phyloP scores from a whole-genome alignment of 768 basidiomycete species.

The Lentinula guzmanii region DNA sequence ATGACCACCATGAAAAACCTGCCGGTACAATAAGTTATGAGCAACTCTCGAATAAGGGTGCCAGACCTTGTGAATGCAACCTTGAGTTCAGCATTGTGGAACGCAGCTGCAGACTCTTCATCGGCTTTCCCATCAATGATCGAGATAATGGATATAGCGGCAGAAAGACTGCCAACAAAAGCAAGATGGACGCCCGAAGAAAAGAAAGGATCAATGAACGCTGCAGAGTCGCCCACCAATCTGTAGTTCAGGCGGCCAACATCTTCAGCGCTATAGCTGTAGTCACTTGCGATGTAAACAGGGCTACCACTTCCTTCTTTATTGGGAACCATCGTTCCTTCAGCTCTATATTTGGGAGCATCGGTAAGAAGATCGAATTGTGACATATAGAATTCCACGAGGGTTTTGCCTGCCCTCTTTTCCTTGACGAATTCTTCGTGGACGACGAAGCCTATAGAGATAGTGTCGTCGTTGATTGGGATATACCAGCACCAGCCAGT shows the following conservation, averaged over 20 bases:
- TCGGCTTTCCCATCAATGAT: conserved; percentile 22
- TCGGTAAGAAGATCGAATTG: conserved; percentile 17
- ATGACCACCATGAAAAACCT: conserved; percentile 42
- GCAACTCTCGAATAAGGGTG: neutral
- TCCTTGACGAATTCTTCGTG: conserved; percentile 25
- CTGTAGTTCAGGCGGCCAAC: conserved; percentile 28
- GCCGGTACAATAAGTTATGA: conserved; percentile 17
- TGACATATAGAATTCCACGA: conserved; percentile 22
- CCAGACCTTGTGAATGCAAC: neutral
- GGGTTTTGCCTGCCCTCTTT: conserved; percentile 20
- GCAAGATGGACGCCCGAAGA: conserved; percentile 45
- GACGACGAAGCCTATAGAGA: conserved; percentile 50
- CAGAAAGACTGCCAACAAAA: conserved; percentile 29
- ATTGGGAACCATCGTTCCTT: conserved; percentile 18
- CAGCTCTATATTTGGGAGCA: conserved; percentile 7
- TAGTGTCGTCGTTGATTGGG: conserved; percentile 42
- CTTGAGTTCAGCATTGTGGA: neutral
- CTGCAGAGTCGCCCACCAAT: conserved; percentile 31
- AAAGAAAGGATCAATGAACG: conserved; percentile 62
- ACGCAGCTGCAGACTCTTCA: conserved; percentile 26
- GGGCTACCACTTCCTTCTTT: conserved; percentile 15
- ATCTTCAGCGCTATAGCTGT: conserved; percentile 24
- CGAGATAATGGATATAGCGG: conserved; percentile 27
- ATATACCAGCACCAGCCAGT: conserved; percentile 58
- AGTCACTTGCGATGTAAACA: conserved; percentile 26